Evolutionary conservation across 225 moss, liverwort and hornwort species (phyloP).

Genomic region (Climacium dendroides): DNA sequence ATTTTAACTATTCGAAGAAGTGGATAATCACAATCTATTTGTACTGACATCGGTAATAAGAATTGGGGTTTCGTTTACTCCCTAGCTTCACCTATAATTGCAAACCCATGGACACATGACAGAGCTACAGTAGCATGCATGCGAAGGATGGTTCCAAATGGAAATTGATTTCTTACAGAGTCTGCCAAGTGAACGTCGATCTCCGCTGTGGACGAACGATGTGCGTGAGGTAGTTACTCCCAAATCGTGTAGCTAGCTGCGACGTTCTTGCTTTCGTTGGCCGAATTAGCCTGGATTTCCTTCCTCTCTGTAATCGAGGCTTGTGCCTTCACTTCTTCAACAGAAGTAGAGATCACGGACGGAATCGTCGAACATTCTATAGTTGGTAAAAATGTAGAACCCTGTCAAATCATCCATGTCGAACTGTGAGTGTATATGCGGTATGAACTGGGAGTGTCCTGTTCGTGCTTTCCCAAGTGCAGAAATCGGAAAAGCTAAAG

Average conservation of each 20-base stretch:
- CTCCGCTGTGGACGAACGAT: too few species aligned
- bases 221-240: background rate
- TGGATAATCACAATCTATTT: background rate
- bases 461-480: background rate
- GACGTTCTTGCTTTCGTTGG: background rate
- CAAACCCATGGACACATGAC: background rate
- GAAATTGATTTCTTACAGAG: background rate
- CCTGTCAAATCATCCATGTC: background rate
- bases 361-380: background rate
- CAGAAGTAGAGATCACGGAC: background rate
- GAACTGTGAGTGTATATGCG: background rate
- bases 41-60: background rate
- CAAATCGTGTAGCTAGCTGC: background rate
- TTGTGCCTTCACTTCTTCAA: background rate
- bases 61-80: rapidly evolving
- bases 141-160: background rate
- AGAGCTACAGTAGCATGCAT: background rate
- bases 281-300: background rate
- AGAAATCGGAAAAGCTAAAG: background rate
- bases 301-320: background rate
- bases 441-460: background rate
- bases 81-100: background rate
- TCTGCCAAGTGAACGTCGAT: background rate
- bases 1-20: background rate
- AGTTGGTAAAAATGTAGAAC: too few species aligned